These are phyloP conservation scores for Collybia mongolica DNA, from an alignment of 768 basidiomycete genomes.

Conservation along the genomic window DNA sequence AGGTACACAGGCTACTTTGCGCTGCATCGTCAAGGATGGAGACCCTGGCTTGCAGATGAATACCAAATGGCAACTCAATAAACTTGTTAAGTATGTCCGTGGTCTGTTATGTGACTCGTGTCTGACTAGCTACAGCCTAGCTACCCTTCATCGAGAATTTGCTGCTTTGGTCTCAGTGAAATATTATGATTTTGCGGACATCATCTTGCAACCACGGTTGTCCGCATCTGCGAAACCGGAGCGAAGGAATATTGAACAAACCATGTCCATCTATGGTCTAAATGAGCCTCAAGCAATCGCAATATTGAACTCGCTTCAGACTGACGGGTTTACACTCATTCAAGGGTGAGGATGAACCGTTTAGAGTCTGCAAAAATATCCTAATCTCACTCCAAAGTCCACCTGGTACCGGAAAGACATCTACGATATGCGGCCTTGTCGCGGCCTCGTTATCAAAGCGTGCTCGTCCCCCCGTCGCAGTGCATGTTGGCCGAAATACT, in stretches of 20 bases:
- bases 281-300: conserved; percentile 96
- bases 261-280: conserved; percentile 70
- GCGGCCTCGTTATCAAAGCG: conserved; percentile 74
- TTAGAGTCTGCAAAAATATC: neutral
- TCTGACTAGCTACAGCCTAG: conserved; percentile 55
- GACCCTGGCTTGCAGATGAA: conserved; percentile 66
- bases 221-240: conserved; percentile 45
- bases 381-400: conserved; percentile 51
- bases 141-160: conserved; percentile 91
- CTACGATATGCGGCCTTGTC: conserved; percentile 94
- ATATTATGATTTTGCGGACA: conserved; percentile 75
- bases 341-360: conserved; percentile 69
- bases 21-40: conserved; percentile 41
- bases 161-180: conserved; percentile 80
- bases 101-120: neutral
- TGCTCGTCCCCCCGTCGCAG: conserved; percentile 49
- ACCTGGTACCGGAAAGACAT: conserved; percentile 98
- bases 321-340: conserved; percentile 83
- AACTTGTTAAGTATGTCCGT: conserved; percentile 72
- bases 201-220: conserved; percentile 69
- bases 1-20: conserved; percentile 58
- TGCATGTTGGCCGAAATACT: conserved; percentile 40
- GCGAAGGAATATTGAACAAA: conserved; percentile 49
- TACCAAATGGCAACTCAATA: conserved; percentile 72
- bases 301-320: conserved; percentile 70